Evolutionary conservation across 2,329 filamentous ascomycete species (phyloP), one percentile per base, ranked within the genome.

Genomic region (Sphaerostilbella broomeana): DNA sequence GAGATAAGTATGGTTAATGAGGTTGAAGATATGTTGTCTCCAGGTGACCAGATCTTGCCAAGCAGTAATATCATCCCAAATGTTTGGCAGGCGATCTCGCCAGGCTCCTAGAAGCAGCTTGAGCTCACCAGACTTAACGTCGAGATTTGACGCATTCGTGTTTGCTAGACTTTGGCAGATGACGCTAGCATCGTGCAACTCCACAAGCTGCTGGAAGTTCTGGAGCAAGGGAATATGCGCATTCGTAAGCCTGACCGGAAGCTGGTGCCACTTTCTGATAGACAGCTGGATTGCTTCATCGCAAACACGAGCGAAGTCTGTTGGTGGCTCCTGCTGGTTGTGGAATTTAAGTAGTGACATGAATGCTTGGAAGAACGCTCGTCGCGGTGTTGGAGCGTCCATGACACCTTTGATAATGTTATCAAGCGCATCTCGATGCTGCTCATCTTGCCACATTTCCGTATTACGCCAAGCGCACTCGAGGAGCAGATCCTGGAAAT

Each of bases 31-130:
- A 62, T 99, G 92, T 59, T 98, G 94, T 51, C 92, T 81, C 92
- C 92, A 99, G 2, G 92, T 98, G n/a, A 99, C 92, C 27, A 99
- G 70, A 58, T 98, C 94, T 61, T 98, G 92, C 92, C 92, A 99
- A 26, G 92, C 87, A 48, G 94, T 95, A 61, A 99, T 98, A 60
- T 99, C 92, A 59, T 99, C 92, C 92, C 92, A 99, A 4, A 95
- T 84, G 56, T 99, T 99, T 2, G 92, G 92, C 37, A 98, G 68
- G 34, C 92, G 79, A 58, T 99, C 92, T 42, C 92, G 81, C 92
- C 92, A 99, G 6, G 90, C 92, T 39, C 87, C 87, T 5, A 98
- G 75, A 4, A 97, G 77, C 37, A 98, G 32, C 65, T 98, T 98
- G 3, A 98, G 75, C 65, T 99, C 94, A 42, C 89, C 86, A 15